Evolutionary conservation across 345 rosid species (phyloP), one percentile per base, ranked within the genome.

Genomic region (Physaria fendleri): DNA sequence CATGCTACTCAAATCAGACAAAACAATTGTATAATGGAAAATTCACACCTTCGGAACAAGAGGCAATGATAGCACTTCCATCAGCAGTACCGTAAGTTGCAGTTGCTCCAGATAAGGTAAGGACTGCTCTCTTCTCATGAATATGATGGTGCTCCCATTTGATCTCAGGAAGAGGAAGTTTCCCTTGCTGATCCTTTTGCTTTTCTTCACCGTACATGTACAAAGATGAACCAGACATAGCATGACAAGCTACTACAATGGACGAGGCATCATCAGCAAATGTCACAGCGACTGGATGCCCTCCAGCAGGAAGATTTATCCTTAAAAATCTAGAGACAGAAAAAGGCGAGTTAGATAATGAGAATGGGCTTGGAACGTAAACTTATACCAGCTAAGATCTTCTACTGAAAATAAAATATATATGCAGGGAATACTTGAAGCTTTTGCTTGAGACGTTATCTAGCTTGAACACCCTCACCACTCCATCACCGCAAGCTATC

Each of bases 401-500:
- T 2, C 6, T 47, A 37, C 11, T 28, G 33, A 24, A 46, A 8
- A 21, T 4, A n/a, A n/a, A n/a, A 27, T 6, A 32, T 5, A 45
- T 21, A 39, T 8, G 39, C 2, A 3, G 34, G 55, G 57, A 82
- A 12, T 87, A 93, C 97, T 85, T 93, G 82, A 87, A 89, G 79
- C 97, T 87, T 85, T 87, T 93, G 75, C 90, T 93, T 4, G 85
- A 78, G 57, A 92, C 97, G 72, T 93, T 90, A 60, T 93, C 96
- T 80, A 93, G 73, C 81, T 85, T 86, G 63, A 82, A 90, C 50
- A 90, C 80, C 77, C 99, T 82, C 47, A 85, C 76, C 47, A 78
- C 81, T 73, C 99, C 92, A 78, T 94, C 97, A 37, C 73, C 84
- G 54, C 99, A 94, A 67, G 83, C 97, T 93, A 86, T 75, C 65